These are phyloP conservation scores for Basipetospora chlamydospora DNA, from an alignment of 2,329 filamentous ascomycete genomes.

Conservation along the genomic window DNA sequence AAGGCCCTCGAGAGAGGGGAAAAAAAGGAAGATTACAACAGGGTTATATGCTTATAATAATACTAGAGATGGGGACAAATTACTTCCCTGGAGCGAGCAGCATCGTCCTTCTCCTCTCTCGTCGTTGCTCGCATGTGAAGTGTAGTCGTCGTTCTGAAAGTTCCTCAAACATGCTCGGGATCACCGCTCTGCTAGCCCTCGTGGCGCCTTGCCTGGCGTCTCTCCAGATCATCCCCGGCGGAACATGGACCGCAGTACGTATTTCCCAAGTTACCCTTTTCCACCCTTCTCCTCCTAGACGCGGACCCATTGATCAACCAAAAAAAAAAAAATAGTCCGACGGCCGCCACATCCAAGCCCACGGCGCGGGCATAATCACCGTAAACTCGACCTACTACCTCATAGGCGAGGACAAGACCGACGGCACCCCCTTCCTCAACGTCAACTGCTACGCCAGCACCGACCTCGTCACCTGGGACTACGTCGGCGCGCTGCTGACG, in stretches of 20 bases:
- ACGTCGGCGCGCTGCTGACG: conserved; percentile 43
- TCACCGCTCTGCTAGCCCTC: no score
- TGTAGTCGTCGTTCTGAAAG: no score
- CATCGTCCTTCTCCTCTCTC: no score
- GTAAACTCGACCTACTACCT: conserved; percentile 47
- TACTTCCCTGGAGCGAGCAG: no score
- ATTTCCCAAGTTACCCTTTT: neutral
- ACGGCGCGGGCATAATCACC: conserved; percentile 49
- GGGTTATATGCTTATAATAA: no score
- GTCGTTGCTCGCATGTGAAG: no score
- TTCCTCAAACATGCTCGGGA: no score
- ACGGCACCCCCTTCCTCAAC: conserved; percentile 45
- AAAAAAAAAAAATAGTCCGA: conserved; percentile 18
- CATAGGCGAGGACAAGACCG: conserved; percentile 55
- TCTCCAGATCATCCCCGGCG: conserved; percentile 26
- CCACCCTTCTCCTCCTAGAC: neutral
- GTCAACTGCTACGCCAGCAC: conserved; percentile 53
- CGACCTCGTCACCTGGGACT: conserved; percentile 50
- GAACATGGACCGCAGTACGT: conserved; percentile 29
- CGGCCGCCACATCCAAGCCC: conserved; percentile 48
- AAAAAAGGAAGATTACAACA: no score
- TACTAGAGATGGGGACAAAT: no score
- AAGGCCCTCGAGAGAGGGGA: no score
- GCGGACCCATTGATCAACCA: neutral
- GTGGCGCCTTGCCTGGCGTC: no score